Base-by-base conservation (phyloP, 1,284 basidiomycete genomes). In the Pseudozyma thailandica region DNA sequence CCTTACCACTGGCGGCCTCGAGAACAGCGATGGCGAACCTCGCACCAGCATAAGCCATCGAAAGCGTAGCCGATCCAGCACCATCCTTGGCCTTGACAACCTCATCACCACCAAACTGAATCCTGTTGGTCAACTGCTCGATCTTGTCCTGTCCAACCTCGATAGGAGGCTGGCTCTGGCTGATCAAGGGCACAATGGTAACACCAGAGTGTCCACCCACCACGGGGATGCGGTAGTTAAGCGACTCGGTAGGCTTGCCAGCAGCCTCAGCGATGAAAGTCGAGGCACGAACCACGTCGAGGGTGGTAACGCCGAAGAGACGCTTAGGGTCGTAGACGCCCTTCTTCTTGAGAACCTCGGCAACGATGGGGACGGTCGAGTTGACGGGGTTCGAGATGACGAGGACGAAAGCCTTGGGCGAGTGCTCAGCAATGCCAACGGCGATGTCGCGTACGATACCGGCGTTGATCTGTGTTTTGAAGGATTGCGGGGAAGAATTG, bases 331-430 rank as follows among this genome's bases (percentile, higher is more conserved):
- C 46, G 46, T 48, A 48, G 16, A 48, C 46, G 26, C 46, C 46
- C 46, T 48, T 48, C 94, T 48, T 48, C 46, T 48, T 35, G 39
- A 20, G 43, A 5, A 28, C 27, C 28, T 88, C 94, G 45, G 90
- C 93, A 50, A 94, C 93, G 83, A 99, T 93, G 63, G 95, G 96
- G 49, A 98, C 96, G 39, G 95, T 98, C 47, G 94, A 97, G 88
- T 93, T 84, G 85, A 93, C 92, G 56, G 91, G 92, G 88, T 97
- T 97, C 76, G 94, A 96, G 86, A 98, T 98, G 79, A 98, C 93
- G 48, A 94, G 89, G 54, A 98, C 88, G 77, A 92, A 91, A 12
- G 96, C 95, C 84, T 94, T 94, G 78, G 96, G 96, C 51, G 90
- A 89, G 68, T 86, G 85, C 42, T 88, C 89, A 31, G 94, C 94